A percentile compares a stretch with the other conserved stretches of the same genome.
Conservation (phyloP, 805 yeast genomes). For the Ogataea siamensis region DNA sequence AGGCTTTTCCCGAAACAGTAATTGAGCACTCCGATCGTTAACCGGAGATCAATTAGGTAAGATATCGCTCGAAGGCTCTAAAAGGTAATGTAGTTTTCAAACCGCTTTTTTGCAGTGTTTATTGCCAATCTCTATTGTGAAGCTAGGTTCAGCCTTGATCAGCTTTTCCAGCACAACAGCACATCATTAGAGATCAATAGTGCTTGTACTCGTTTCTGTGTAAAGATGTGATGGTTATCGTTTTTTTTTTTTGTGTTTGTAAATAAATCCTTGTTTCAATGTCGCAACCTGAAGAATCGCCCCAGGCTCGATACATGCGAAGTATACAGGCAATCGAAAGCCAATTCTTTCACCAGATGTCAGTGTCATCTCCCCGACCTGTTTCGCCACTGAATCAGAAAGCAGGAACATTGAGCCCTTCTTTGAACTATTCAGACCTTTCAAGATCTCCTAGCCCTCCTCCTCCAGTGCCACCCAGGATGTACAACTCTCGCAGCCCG, state of each 20-base stretch:
- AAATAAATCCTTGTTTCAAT: background rate
- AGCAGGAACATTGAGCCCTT: background rate
- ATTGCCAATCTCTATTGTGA: background rate
- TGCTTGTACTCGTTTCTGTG: too few relatives aligned
- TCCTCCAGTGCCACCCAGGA: conserved; percentile 11
- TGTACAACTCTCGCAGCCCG: background rate
- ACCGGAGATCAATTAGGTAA: conserved; percentile 12
- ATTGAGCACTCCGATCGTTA: conserved; percentile 7
- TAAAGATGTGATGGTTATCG: conserved; percentile 2
- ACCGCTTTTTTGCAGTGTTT: too few relatives aligned
- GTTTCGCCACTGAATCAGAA: background rate
- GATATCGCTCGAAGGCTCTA: too few relatives aligned
- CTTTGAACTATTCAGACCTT: background rate
- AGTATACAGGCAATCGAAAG: conserved; percentile 18
- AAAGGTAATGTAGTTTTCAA: too few relatives aligned
- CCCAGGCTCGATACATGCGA: conserved; percentile 22
- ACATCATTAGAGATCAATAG: too few relatives aligned
- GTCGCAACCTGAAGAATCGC: conserved; percentile 7
- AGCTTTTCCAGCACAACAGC: too few relatives aligned
- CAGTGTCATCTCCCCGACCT: conserved; percentile 3
- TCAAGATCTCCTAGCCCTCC: conserved; percentile 10
- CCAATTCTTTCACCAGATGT: conserved; percentile 9
- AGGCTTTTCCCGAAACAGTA: conserved; percentile 6
- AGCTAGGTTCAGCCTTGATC: too few relatives aligned
- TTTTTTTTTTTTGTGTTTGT: background rate